These are phyloP conservation scores for Mycogone perniciosa DNA, from an alignment of 2,329 filamentous ascomycete genomes.

Conservation along the genomic window DNA sequence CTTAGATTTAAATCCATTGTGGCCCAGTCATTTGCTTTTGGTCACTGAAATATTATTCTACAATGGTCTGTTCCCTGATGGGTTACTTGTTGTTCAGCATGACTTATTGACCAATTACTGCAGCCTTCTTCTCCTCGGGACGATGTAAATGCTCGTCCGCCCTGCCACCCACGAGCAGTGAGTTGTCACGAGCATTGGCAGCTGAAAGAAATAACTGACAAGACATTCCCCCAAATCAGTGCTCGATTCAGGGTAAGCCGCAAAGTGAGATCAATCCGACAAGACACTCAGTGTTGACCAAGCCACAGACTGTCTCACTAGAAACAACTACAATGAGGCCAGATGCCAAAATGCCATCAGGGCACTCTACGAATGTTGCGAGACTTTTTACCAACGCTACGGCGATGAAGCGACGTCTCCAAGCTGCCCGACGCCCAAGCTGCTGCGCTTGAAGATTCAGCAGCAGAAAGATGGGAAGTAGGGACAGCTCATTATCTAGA, in stretches of 20 bases:
- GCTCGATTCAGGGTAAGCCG: constrained; percentile 74
- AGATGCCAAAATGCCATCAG: constrained; percentile 74
- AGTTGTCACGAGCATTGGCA: constrained; percentile 26
- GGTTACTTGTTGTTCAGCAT: not conserved
- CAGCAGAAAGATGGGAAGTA: constrained; percentile 49
- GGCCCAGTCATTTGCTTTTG: not conserved
- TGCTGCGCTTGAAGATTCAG: constrained; percentile 79
- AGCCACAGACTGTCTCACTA: constrained; percentile 71
- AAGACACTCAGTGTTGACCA: not conserved
- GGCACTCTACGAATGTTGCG: constrained; percentile 89
- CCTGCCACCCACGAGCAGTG: constrained; percentile 81
- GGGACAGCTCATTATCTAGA: not conserved
- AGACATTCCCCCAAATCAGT: constrained; percentile 42
- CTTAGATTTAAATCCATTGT: not conserved
- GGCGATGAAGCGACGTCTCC: constrained; percentile 70
- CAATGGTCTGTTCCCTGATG: constrained; percentile 1
- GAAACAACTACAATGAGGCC: constrained; percentile 77
- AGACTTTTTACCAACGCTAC: constrained; percentile 73
- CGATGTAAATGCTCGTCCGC: constrained; percentile 66
- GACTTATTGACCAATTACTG: not conserved
- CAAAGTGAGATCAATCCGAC: not conserved
- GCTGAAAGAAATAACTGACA: not conserved
- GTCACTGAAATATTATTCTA: not conserved
- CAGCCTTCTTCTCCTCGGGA: constrained; percentile 45
- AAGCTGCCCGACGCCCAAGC: constrained; percentile 77